These are phyloP conservation scores for Daedaleopsis sinensis DNA, from an alignment of 768 basidiomycete genomes.

Conservation along the genomic window DNA sequence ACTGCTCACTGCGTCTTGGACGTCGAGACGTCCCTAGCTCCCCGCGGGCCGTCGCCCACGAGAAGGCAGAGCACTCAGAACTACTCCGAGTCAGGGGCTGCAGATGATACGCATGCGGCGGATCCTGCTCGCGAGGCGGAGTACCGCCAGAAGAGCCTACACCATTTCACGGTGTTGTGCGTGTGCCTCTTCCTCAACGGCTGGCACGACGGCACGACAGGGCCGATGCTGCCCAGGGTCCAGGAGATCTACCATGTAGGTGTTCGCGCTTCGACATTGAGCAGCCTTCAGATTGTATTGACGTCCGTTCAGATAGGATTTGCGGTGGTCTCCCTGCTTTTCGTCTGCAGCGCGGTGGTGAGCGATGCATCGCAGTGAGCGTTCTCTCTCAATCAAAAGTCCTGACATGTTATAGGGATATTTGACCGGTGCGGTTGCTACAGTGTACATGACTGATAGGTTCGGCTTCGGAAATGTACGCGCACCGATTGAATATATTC, in stretches of 20 bases:
- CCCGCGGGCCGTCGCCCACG: no score
- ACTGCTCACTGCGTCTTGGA: no score
- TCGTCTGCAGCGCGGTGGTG: constrained; percentile 51
- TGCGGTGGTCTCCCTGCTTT: constrained; percentile 61
- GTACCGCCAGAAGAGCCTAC: constrained; percentile 15
- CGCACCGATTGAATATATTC: background rate
- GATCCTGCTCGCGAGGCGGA: constrained; percentile 10
- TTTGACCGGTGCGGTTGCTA: constrained; percentile 47
- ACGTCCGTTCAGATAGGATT: constrained; percentile 43
- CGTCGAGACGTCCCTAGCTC: no score
- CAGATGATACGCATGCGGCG: background rate
- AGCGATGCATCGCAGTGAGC: constrained; percentile 10
- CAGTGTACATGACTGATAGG: constrained; percentile 49
- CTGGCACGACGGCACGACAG: constrained; percentile 78
- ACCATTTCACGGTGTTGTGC: constrained; percentile 60
- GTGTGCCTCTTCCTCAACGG: constrained; percentile 63
- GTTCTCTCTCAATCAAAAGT: background rate
- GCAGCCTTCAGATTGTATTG: no score
- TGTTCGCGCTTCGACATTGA: background rate
- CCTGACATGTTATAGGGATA: constrained; percentile 38
- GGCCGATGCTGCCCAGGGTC: constrained; percentile 74
- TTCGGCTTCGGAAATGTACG: constrained; percentile 52
- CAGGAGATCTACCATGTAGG: constrained; percentile 55
- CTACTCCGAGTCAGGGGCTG: no score
- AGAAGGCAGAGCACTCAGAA: no score